Percentiles rank a stretch among this genome's conserved stretches.
These are phyloP conservation scores for Lactifluus hygrophoroides DNA, from an alignment of 768 basidiomycete species.

Conservation along the genomic window DNA sequence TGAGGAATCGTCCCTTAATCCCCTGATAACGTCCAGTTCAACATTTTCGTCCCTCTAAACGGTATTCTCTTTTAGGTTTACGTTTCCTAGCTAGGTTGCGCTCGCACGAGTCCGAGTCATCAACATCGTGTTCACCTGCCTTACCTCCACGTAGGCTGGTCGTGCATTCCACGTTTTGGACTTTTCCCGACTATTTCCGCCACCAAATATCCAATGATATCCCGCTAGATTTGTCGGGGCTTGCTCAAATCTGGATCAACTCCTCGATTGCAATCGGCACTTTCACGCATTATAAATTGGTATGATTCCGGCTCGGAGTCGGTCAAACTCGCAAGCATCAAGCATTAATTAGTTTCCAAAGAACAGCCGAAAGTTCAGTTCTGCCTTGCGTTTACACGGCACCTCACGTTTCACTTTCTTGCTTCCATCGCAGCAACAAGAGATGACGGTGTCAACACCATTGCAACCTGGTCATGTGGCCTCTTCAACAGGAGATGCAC, in stretches of 20 bases:
- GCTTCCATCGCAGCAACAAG: not conserved
- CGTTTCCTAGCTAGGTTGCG: not conserved
- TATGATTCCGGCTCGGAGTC: no score
- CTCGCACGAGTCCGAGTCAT: not conserved
- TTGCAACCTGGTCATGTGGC: not conserved
- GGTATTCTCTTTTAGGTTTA: not conserved
- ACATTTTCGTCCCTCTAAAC: not conserved
- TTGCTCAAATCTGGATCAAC: no score
- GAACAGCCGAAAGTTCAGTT: not conserved
- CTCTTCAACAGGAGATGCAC: not conserved
- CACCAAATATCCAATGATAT: constrained; percentile 29
- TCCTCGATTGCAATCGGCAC: no score
- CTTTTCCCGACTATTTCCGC: constrained; percentile 39
- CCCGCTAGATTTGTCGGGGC: not conserved
- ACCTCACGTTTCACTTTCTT: not conserved
- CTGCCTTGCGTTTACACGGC: not conserved
- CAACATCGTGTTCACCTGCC: constrained; percentile 17
- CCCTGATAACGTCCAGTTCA: no score
- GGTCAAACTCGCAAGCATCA: no score
- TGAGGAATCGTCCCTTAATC: constrained; percentile 32
- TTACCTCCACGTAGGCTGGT: constrained; percentile 42
- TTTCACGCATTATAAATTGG: not conserved
- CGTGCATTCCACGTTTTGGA: constrained; percentile 49
- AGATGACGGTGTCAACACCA: not conserved
- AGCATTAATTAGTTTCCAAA: not conserved